A percentile compares a stretch with the other conserved stretches of the same genome.
These are phyloP conservation scores for Carex scoparia DNA, from an alignment of 176 grass and related monocot species.

Conservation along the genomic window DNA sequence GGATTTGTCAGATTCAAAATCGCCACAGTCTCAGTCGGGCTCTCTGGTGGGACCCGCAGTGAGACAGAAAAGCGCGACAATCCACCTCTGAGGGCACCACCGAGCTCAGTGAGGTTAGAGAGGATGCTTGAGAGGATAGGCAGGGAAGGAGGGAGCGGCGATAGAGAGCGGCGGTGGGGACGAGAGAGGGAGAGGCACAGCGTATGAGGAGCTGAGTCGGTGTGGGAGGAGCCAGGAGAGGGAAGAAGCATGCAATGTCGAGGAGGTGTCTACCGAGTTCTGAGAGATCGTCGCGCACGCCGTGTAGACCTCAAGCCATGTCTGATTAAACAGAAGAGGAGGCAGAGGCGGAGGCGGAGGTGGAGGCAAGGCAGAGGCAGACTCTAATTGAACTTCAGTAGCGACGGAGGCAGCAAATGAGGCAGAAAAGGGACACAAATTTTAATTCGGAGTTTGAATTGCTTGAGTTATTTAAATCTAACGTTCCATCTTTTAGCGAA, in stretches of 20 bases:
- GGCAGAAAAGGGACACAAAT: too few species aligned
- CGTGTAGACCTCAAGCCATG: constrained; percentile 87
- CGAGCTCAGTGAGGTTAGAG: constrained; percentile 82
- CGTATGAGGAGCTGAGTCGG: constrained; percentile 64
- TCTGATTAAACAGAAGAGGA: background rate
- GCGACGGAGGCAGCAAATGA: too few species aligned
- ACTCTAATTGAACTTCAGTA: too few species aligned
- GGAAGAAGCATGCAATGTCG: constrained; percentile 95
- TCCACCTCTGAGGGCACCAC: constrained; percentile 58
- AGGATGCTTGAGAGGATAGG: constrained; percentile 64
- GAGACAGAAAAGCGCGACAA: constrained; percentile 40
- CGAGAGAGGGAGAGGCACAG: constrained; percentile 29
- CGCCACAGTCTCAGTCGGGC: background rate
- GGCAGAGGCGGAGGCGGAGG: too few species aligned
- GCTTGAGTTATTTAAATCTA: too few species aligned
- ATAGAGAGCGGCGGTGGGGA: constrained; percentile 34
- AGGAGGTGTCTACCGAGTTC: constrained; percentile 90
- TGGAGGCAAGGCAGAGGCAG: too few species aligned
- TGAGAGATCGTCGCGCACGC: constrained; percentile 89
- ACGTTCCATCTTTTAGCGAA: too few species aligned
- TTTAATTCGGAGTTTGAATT: too few species aligned
- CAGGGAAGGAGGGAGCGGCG: constrained; percentile 24
- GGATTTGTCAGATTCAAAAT: constrained; percentile 8
- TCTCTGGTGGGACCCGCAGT: background rate
- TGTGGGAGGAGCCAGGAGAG: constrained; percentile 54